These are phyloP conservation scores for Chytriomyces sp. DNA, from an alignment of 192 early-diverging fungal species.

Conservation along the genomic window DNA sequence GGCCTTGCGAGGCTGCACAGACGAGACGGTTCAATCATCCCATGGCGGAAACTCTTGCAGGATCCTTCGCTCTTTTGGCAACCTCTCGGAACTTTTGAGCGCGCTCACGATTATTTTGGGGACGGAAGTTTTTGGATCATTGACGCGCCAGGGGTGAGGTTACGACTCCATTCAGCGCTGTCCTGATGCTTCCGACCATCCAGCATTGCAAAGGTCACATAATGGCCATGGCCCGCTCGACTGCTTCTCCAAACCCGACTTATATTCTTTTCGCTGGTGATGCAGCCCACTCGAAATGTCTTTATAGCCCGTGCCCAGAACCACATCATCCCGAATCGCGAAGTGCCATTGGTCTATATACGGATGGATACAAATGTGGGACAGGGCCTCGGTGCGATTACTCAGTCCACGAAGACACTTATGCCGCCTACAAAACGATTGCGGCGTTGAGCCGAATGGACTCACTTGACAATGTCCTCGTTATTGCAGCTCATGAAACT, in stretches of 20 bases:
- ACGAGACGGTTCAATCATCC: neutral
- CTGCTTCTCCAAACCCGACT: neutral
- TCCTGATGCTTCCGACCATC: neutral
- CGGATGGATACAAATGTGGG: neutral
- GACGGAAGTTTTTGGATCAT: conserved; percentile 18
- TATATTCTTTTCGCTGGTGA: conserved; percentile 16
- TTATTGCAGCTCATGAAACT: conserved; percentile 13
- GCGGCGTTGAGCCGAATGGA: neutral
- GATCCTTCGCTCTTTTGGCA: neutral
- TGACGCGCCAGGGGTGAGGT: conserved; percentile 11
- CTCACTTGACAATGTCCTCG: neutral
- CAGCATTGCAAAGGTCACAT: conserved; percentile 20
- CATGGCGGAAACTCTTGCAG: neutral
- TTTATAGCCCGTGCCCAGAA: conserved; percentile 1
- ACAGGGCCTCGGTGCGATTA: neutral
- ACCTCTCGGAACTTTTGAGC: conserved; percentile 2
- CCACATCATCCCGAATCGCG: neutral
- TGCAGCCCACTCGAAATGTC: conserved; percentile 14
- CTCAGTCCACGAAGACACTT: neutral
- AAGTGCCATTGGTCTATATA: neutral
- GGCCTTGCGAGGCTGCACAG: neutral
- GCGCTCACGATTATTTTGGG: conserved; percentile 10
- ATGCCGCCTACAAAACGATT: conserved; percentile 4
- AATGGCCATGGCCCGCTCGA: conserved; percentile 12
- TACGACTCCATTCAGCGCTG: neutral